Percentiles rank a stretch among this genome's conserved stretches.
Evolutionary conservation across 805 yeast genomes (phyloP).

Genomic region (Sugiyamaella valdiviana): DNA sequence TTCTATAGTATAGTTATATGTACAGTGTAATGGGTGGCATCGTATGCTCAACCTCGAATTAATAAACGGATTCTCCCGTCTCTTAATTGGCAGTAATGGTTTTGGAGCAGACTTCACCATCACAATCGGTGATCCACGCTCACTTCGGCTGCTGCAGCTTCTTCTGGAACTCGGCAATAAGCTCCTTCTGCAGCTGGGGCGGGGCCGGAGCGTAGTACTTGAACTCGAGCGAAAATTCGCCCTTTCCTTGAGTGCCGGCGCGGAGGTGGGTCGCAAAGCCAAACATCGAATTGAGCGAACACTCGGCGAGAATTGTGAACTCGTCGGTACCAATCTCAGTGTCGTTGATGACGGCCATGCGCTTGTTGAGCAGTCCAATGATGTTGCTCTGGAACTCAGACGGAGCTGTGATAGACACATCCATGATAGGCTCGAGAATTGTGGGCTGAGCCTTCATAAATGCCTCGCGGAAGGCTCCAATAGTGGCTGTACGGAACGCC

Average conservation of each 20-base stretch:
- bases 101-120: not conserved
- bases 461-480: constrained; percentile 86
- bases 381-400: constrained; percentile 92
- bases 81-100: too few species aligned
- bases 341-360: constrained; percentile 86
- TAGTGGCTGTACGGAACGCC: constrained; percentile 90
- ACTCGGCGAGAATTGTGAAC: constrained; percentile 87
- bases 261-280: constrained; percentile 94
- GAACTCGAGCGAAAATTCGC: constrained; percentile 94
- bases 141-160: constrained; percentile 39
- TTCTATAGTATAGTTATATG: constrained; percentile 8
- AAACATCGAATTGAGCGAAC: constrained; percentile 93
- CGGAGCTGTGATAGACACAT: constrained; percentile 88
- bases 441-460: constrained; percentile 80
- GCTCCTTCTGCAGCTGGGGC: constrained; percentile 82
- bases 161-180: constrained; percentile 77
- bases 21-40: constrained; percentile 13
- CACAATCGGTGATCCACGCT: not conserved
- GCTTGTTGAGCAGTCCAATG: constrained; percentile 85
- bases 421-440: constrained; percentile 94
- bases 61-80: too few species aligned
- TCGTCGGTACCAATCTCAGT: constrained; percentile 94
- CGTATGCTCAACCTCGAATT: too few species aligned
- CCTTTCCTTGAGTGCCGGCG: constrained; percentile 98
- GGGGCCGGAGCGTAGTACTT: constrained; percentile 86